Evolutionary conservation across 1,284 basidiomycete species (phyloP).

Genomic region (Tetrapyrgos nigripes): DNA sequence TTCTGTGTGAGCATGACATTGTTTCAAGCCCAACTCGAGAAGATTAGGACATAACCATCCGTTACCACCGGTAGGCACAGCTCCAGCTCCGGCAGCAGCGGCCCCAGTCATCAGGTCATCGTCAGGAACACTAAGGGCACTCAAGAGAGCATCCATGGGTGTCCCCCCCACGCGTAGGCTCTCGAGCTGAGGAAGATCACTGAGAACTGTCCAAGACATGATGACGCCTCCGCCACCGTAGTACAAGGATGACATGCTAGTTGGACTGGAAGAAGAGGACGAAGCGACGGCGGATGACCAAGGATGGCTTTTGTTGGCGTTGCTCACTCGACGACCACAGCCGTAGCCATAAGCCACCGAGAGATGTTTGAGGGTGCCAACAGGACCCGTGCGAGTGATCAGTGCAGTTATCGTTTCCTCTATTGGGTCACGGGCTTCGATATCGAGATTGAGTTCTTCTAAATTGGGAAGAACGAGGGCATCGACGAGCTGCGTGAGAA

Average conservation of each 20-base stretch:
- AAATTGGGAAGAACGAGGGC: conserved; percentile 62
- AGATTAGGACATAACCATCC: conserved; percentile 70
- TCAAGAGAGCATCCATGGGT: conserved; percentile 64
- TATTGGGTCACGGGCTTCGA: conserved; percentile 70
- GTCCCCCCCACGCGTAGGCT: conserved; percentile 67
- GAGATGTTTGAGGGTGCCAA: conserved; percentile 55
- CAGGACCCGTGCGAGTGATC: conserved; percentile 48
- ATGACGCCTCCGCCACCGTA: conserved; percentile 42
- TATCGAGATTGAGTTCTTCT: conserved; percentile 62
- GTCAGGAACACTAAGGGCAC: conserved; percentile 60
- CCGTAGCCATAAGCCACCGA: conserved; percentile 62
- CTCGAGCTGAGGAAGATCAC: conserved; percentile 52
- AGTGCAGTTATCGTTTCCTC: conserved; percentile 69
- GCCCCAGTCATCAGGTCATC: conserved; percentile 44
- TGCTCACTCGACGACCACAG: conserved; percentile 13
- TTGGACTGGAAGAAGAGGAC: conserved; percentile 1
- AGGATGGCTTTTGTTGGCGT: conserved; percentile 27
- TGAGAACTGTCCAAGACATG: conserved; percentile 56
- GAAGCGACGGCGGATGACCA: conserved; percentile 23
- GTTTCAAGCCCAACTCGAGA: conserved; percentile 59
- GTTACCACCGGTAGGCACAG: not conserved
- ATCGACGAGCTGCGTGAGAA: conserved; percentile 68
- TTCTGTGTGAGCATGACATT: conserved; percentile 66
- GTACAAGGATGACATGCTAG: conserved; percentile 19
- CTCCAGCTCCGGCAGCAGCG: conserved; percentile 1